Evolutionary conservation across 108 stramenopile genomes (phyloP), one percentile per base, ranked within the genome.

Genomic region (Cyclotella cryptica): DNA sequence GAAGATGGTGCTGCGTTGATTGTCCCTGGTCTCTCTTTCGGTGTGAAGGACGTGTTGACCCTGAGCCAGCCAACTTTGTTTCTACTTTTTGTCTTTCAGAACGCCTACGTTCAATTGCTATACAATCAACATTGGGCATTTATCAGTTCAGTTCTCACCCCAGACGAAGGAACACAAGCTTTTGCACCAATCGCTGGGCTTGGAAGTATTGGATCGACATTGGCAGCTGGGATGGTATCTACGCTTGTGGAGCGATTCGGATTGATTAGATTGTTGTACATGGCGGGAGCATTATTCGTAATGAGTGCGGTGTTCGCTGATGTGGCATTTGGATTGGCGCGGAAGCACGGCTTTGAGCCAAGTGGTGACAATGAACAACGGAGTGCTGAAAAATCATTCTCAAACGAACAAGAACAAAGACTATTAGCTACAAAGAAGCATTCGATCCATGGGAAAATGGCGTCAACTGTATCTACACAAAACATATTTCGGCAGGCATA

Each of bases 121-220:
- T 90, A 95, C 64, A 84, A 87, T 27, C 94, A 95, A 30, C 92
- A 95, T 70, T 95, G 94, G 94, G 86, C 87, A 14, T 95, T 93
- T 66, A 70, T 95, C 18, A 86, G 89, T 29, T 83, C 82, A 12
- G 88, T 95, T 35, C 79, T 91, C 64, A 90, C 92, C 14, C 82
- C 90, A 0, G 77, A 85, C 14, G 92, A 96, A 79, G 95, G 90
- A 19, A 70, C 86, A 17, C 72, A 68, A 68, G 89, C 88, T 78
- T 93, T 96, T 71, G 85, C 95, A 11, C 69, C 78, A 28, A 87
- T 96, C 53, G 91, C 92, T 19, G 95, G 95, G 52, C 45, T 93
- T 12, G 82, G 77, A 42, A 88, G 87, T 17, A 72, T 96, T 21
- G 84, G 87, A 0, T 92, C 88, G 15, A 92, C 91, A 1, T 21